A percentile compares a stretch with the other conserved stretches of the same genome.
These are phyloP conservation scores for Apophysomyces elegans DNA, from an alignment of 371 early-diverging fungal genomes.

Conservation along the genomic window DNA sequence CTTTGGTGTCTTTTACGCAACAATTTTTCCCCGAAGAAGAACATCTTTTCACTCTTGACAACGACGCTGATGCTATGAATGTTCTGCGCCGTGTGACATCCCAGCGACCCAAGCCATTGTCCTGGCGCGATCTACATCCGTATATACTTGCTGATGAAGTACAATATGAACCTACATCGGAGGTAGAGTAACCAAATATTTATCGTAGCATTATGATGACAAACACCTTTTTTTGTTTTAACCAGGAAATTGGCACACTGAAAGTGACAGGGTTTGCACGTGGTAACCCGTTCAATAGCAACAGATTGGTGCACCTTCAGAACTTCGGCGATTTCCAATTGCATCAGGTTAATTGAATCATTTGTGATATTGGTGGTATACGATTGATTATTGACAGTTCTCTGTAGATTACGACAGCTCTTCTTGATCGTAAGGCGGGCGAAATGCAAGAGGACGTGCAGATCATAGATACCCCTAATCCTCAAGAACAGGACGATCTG, in stretches of 20 bases:
- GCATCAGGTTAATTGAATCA: slow-evolving; percentile 52
- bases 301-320: slow-evolving; percentile 89
- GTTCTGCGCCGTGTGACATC: slow-evolving; percentile 71
- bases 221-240: not conserved
- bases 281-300: slow-evolving; percentile 81
- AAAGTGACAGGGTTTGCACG: slow-evolving; percentile 86
- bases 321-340: slow-evolving; percentile 93
- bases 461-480: slow-evolving; percentile 66
- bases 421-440: slow-evolving; percentile 11
- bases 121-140: slow-evolving; percentile 90
- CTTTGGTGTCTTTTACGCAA: slow-evolving; percentile 79
- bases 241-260: slow-evolving; percentile 62
- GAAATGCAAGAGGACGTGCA: slow-evolving; percentile 54
- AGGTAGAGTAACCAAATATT: slow-evolving; percentile 10
- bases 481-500: slow-evolving; percentile 73
- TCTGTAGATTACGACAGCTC: slow-evolving; percentile 37
- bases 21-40: slow-evolving; percentile 88
- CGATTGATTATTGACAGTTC: not conserved
- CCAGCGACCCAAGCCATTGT: slow-evolving; percentile 76
- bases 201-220: not conserved
- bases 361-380: not conserved
- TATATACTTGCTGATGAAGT: slow-evolving; percentile 85
- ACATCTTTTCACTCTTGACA: slow-evolving; percentile 69
- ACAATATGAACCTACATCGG: slow-evolving; percentile 57
- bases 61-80: slow-evolving; percentile 53